These are phyloP conservation scores for Ceratocystis ficicola DNA, from an alignment of 2,329 filamentous ascomycete species.

Conservation along the genomic window DNA sequence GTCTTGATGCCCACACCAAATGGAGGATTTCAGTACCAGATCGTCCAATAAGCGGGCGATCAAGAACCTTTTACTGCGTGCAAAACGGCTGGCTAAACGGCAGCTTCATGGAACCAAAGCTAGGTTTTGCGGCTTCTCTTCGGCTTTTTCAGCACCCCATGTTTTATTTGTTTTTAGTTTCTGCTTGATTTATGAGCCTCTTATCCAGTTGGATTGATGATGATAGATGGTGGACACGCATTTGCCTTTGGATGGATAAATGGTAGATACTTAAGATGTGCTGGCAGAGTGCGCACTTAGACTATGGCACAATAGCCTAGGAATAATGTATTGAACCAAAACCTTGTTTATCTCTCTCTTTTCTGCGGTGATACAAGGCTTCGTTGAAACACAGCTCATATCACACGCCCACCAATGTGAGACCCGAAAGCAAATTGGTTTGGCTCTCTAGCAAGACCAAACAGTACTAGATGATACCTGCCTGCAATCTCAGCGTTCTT, in stretches of 20 bases:
- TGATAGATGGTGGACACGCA: too few relatives aligned
- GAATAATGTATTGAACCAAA: too few relatives aligned
- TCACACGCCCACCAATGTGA: neutral
- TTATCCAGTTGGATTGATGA: too few relatives aligned
- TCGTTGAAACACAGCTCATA: neutral
- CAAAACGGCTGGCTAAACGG: neutral
- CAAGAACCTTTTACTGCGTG: neutral
- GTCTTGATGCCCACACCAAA: constrained; percentile 11
- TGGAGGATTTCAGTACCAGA: constrained; percentile 15
- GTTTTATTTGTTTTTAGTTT: too few relatives aligned
- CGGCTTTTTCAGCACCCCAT: neutral
- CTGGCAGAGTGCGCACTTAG: too few relatives aligned
- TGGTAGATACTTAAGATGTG: too few relatives aligned
- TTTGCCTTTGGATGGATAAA: too few relatives aligned
- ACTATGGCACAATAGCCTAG: too few relatives aligned
- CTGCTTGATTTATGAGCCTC: too few relatives aligned
- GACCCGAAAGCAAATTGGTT: neutral
- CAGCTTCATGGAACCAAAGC: neutral
- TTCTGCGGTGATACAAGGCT: neutral
- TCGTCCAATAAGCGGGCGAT: neutral
- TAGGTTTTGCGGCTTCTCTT: neutral
- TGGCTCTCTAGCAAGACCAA: neutral
- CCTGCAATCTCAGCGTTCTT: too few relatives aligned
- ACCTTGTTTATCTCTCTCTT: neutral
- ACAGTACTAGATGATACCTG: too few relatives aligned